phyloP scores from a whole-genome alignment of 805 yeast genomes.

The Candida caryicola region DNA sequence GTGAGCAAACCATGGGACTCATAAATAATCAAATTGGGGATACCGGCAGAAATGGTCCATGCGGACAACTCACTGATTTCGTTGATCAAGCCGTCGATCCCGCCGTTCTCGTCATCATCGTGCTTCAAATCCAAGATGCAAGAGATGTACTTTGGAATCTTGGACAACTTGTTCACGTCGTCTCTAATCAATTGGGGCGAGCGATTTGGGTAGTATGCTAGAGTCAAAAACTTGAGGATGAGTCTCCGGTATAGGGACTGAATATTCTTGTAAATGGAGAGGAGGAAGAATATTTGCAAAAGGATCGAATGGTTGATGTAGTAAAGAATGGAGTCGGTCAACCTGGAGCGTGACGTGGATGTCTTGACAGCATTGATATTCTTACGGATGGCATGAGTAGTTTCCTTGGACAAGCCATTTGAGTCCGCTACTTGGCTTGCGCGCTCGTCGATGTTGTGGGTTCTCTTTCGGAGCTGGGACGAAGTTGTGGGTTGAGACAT shows the following conservation, averaged over 20 bases:
- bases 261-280: constrained; percentile 53
- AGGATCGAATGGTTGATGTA: constrained; percentile 40
- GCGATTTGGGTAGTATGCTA: constrained; percentile 61
- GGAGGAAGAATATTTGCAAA: constrained; percentile 50
- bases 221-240: constrained; percentile 54
- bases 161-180: constrained; percentile 69
- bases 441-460: too few species aligned
- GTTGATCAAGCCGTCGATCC: constrained; percentile 74
- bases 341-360: background rate
- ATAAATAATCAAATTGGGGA: constrained; percentile 66
- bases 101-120: constrained; percentile 86
- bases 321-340: background rate
- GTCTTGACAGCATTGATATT: background rate
- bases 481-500: too few species aligned
- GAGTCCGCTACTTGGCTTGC: too few species aligned
- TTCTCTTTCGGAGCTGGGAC: too few species aligned
- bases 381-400: background rate
- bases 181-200: constrained; percentile 84
- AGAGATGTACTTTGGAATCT: constrained; percentile 76
- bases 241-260: constrained; percentile 52
- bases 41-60: constrained; percentile 91
- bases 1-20: constrained; percentile 72
- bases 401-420: background rate
- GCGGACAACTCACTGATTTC: constrained; percentile 75
- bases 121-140: constrained; percentile 70